A percentile compares a stretch with the other conserved stretches of the same genome.
These are phyloP conservation scores for Penicillium sp. DNA, from an alignment of 2,329 filamentous ascomycete species.

Conservation along the genomic window DNA sequence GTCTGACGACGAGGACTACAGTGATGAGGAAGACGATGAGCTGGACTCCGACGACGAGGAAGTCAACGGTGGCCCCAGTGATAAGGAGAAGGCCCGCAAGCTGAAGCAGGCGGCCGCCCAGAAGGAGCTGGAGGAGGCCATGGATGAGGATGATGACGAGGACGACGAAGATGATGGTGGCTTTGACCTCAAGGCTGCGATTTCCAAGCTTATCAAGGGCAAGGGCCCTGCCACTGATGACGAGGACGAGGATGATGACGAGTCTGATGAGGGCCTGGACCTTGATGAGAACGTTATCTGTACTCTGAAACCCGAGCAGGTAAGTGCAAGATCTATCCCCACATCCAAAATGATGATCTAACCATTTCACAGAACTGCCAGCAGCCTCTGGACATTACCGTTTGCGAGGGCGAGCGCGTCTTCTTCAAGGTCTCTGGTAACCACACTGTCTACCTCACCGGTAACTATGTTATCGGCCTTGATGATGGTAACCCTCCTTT, in stretches of 20 bases:
- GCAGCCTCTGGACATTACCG: constrained; percentile 88
- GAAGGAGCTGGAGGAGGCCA: constrained; percentile 70
- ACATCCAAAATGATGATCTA: constrained; percentile 4
- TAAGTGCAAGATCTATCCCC: constrained; percentile 49
- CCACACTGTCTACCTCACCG: constrained; percentile 86
- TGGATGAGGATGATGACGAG: constrained; percentile 57
- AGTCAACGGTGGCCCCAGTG: constrained; percentile 83
- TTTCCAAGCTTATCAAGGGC: constrained; percentile 57
- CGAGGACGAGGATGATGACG: constrained; percentile 59
- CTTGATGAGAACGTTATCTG: constrained; percentile 91
- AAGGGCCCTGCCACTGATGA: constrained; percentile 71
- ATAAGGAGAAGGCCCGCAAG: constrained; percentile 85
- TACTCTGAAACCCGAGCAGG: constrained; percentile 89
- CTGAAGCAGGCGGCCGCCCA: constrained; percentile 73
- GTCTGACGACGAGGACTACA: constrained; percentile 56
- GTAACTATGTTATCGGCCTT: constrained; percentile 83
- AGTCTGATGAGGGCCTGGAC: constrained; percentile 57
- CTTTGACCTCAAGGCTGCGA: constrained; percentile 47
- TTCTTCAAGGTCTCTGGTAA: constrained; percentile 91
- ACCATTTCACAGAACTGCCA: constrained; percentile 70
- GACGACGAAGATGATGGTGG: constrained; percentile 63
- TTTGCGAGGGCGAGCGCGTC: constrained; percentile 82
- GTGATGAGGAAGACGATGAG: constrained; percentile 48
- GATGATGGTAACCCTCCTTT: constrained; percentile 48
- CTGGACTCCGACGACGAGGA: constrained; percentile 65